A percentile compares a stretch with the other conserved stretches of the same genome.
Evolutionary conservation across 306 rosid species (phyloP).

Genomic region (Biancaea sappan): DNA sequence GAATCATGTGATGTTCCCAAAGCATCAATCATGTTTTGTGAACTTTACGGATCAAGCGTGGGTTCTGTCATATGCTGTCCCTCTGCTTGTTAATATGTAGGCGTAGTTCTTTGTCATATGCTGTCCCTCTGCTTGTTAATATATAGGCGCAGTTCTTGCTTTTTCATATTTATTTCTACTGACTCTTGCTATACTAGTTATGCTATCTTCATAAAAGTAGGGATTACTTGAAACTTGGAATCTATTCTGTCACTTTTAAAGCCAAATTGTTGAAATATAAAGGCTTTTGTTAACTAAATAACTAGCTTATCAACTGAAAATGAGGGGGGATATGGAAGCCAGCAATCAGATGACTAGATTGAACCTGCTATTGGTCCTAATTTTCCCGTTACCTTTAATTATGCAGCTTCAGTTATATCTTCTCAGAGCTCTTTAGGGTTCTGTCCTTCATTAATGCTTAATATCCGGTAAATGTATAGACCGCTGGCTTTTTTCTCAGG

Average conservation of each 20-base stretch:
- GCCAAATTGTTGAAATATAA: background rate
- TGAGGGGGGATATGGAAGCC: background rate
- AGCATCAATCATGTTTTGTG: background rate
- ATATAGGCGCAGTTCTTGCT: background rate
- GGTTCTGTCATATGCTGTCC: background rate
- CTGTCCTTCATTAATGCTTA: background rate
- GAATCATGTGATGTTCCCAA: background rate
- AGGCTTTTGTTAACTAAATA: too few relatives aligned
- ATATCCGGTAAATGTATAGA: background rate
- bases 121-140: background rate
- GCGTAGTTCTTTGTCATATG: too few relatives aligned
- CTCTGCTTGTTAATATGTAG: too few relatives aligned
- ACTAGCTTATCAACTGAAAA: background rate
- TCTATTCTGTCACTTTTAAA: background rate
- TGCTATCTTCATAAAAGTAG: background rate
- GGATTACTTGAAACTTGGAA: background rate
- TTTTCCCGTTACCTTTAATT: background rate
- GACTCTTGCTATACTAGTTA: background rate
- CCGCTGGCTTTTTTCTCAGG: background rate
- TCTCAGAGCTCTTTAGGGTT: slow-evolving; percentile 2
- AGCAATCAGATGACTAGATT: background rate
- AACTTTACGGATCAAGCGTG: background rate
- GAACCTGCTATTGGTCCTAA: background rate
- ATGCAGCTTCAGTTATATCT: background rate
- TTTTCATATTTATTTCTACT: background rate